Base-by-base conservation (phyloP, 208 protist genomes). In the Trypanosoma scelopori region DNA sequence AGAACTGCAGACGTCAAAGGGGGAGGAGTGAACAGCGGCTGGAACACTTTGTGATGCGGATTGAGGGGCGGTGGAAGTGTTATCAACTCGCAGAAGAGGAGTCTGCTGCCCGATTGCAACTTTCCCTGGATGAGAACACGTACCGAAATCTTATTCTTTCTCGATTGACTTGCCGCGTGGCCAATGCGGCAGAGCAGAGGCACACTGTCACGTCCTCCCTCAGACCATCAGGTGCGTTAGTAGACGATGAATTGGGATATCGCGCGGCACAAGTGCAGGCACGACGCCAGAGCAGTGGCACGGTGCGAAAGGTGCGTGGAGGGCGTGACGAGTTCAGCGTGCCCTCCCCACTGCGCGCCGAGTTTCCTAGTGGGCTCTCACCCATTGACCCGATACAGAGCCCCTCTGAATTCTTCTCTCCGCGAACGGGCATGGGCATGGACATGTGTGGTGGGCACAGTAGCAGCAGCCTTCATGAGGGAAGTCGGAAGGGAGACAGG, bases 361-460 rank as follows among this genome's bases (percentile, higher is more conserved):
- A 62, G 37, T 13, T 61, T 53, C 43, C 63, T 16, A 35, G 16
- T 52, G 55, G 37, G 43, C 23, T 60, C 1, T 70, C 64, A 37
- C 64, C 64, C 16, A 70, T 70, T 55, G 25, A 46, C 18, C 41
- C 30, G 3, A 20, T 37, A 15, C 51, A 55, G 46, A 56, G n/a
- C n/a, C 47, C 53, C 6, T 70, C 55, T 22, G 55, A 61, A 1
- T 62, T 70, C 47, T 48, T 70, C 27, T 63, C 64, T n/a, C 64
- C 64, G 11, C 49, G 30, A 43, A 42, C 11, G 9, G 50, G 35
- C 22, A 47, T 47, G 43, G 43, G 16, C 2, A 22, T 47, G 4
- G n/a, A 47, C 43, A 47, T 16, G n/a, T 22, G 43, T 22, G 43
- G 18, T 47, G 43, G 12, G 12, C 12, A 13, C 18, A 47, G 18